A percentile compares a stretch with the other conserved stretches of the same genome.
Evolutionary conservation across 345 rosid species (phyloP).

Genomic region (Excoecaria agallocha): DNA sequence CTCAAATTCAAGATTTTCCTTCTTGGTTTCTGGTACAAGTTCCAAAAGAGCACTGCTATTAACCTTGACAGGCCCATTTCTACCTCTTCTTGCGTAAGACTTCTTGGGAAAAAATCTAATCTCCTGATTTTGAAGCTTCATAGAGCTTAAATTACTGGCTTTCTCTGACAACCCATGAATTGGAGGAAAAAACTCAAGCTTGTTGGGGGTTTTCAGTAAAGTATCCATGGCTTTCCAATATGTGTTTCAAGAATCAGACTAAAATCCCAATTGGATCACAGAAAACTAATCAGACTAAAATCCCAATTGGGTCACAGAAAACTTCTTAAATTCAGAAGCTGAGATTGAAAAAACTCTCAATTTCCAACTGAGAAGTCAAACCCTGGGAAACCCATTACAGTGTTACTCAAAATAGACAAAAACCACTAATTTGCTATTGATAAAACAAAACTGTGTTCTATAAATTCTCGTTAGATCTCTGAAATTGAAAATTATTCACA

Average conservation of each 20-base stretch:
- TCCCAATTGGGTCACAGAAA: slow-evolving; percentile 20
- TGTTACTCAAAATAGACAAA: neutral
- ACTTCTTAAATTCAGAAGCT: slow-evolving; percentile 9
- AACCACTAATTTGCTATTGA: neutral
- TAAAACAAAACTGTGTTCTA: neutral
- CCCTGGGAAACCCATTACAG: neutral
- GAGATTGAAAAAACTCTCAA: slow-evolving; percentile 15
- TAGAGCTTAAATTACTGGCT: slow-evolving; percentile 35
- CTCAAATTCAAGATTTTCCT: slow-evolving; percentile 80
- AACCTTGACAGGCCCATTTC: slow-evolving; percentile 38
- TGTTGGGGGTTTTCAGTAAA: slow-evolving; percentile 65
- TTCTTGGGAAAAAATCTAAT: slow-evolving; percentile 50
- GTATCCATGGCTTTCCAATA: slow-evolving; percentile 58
- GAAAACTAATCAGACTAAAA: no score
- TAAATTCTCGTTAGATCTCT: no score
- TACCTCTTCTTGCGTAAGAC: slow-evolving; percentile 28
- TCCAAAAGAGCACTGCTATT: slow-evolving; percentile 67
- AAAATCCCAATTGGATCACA: no score
- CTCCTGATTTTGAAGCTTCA: slow-evolving; percentile 36
- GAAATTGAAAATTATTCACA: neutral
- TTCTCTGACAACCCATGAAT: slow-evolving; percentile 56
- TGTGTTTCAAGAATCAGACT: slow-evolving; percentile 1
- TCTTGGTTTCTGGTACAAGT: slow-evolving; percentile 86
- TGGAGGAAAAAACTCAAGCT: slow-evolving; percentile 60
- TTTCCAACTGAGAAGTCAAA: slow-evolving; percentile 14